phyloP scores from a whole-genome alignment of 257 asterid genomes.

The Solanum piurae region DNA sequence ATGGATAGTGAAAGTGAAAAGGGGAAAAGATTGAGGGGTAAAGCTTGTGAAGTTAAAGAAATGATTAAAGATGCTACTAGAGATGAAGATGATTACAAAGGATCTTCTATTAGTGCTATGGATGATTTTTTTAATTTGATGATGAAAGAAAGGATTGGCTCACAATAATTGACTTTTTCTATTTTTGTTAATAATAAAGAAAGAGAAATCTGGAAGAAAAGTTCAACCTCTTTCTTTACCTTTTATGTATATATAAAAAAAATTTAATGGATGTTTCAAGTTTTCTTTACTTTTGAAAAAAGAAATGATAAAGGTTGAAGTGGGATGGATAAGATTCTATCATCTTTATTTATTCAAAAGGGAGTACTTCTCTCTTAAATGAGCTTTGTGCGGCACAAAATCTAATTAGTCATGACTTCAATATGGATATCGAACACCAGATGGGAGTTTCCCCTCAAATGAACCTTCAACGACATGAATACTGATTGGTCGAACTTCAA shows the following conservation, averaged over 20 bases:
- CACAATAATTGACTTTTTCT: background rate
- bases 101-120: slow-evolving; percentile 45
- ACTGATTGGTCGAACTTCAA: too few species aligned
- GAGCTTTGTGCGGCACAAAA: rapidly evolving
- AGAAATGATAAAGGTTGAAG: background rate
- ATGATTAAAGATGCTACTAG: slow-evolving; percentile 19
- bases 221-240: background rate
- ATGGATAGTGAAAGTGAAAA: slow-evolving; percentile 28
- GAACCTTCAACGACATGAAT: background rate
- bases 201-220: background rate
- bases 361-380: background rate
- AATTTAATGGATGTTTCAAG: background rate
- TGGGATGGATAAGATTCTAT: rapidly evolving
- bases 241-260: too few species aligned
- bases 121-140: slow-evolving; percentile 27
- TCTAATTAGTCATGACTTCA: background rate
- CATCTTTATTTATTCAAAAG: background rate
- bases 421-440: background rate
- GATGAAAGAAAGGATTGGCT: slow-evolving; percentile 7
- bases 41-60: slow-evolving; percentile 23
- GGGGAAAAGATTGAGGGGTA: slow-evolving; percentile 26
- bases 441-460: too few species aligned
- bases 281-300: background rate
- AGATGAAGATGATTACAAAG: slow-evolving; percentile 25
- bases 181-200: background rate